Evolutionary conservation across 345 rosid genomes (phyloP).

Genomic region (Gossypium anomalum): DNA sequence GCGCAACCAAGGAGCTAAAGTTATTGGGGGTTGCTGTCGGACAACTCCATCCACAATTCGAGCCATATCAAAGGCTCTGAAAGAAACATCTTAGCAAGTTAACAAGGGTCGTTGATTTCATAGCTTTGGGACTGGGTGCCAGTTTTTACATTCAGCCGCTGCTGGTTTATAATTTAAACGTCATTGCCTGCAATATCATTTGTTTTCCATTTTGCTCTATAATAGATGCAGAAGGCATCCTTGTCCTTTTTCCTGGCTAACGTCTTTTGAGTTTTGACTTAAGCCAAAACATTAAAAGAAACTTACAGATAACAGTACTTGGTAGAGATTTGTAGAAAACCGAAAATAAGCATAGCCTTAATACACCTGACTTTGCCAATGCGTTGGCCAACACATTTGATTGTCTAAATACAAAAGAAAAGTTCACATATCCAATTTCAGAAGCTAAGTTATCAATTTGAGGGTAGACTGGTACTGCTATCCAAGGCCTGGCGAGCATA

Average conservation of each 20-base stretch:
- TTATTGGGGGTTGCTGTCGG: conserved; percentile 85
- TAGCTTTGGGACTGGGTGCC: neutral
- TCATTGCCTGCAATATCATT: neutral
- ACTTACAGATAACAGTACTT: too few species aligned
- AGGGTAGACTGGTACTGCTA: too few species aligned
- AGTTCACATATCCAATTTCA: too few species aligned
- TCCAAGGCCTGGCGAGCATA: too few species aligned
- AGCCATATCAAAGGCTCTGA: conserved; percentile 61
- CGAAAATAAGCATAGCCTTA: too few species aligned
- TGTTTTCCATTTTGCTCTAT: neutral
- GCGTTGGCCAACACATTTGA: too few species aligned
- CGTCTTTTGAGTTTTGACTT: neutral
- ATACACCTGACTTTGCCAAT: too few species aligned
- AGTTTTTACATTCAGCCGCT: neutral
- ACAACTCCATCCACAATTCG: conserved; percentile 70
- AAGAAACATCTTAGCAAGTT: conserved; percentile 16
- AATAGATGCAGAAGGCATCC: neutral
- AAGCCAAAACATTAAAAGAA: too few species aligned
- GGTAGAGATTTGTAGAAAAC: too few species aligned
- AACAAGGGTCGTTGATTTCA: neutral
- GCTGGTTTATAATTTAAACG: neutral
- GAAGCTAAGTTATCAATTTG: too few species aligned
- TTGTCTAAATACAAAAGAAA: too few species aligned
- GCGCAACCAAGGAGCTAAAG: conserved; percentile 75
- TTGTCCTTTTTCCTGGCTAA: neutral